Conservation (phyloP, 441 rosid species). For the Jatropha podagrica region DNA sequence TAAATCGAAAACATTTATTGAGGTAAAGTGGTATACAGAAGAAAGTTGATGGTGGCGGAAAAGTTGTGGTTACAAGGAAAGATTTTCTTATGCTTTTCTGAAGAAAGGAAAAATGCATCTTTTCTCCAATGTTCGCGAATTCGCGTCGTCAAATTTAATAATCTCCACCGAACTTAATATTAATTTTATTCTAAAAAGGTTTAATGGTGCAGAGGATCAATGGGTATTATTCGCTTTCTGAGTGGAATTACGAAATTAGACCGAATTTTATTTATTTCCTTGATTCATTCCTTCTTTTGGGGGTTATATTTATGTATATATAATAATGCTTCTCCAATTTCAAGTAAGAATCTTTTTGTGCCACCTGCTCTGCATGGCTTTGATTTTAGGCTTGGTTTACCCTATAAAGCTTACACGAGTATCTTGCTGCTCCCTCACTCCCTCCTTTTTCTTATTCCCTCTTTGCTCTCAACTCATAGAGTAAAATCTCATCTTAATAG, state of each 20-base stretch:
- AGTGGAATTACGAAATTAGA: not conserved
- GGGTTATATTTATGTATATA: too few species aligned
- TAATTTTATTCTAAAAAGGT: not conserved
- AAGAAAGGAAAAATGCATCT: too few species aligned
- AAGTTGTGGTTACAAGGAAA: not conserved
- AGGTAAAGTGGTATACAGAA: too few species aligned
- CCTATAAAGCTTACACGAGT: conserved; percentile 2
- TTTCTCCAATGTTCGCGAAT: not conserved
- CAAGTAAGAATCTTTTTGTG: too few species aligned
- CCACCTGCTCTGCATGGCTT: not conserved
- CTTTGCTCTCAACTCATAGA: not conserved
- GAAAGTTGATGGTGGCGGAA: not conserved
- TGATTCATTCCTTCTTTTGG: not conserved
- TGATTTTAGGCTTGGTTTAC: not conserved
- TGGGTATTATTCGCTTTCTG: not conserved
- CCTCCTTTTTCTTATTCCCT: not conserved
- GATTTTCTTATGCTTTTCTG: too few species aligned
- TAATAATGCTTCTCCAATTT: too few species aligned
- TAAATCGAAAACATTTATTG: not conserved
- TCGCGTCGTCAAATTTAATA: not conserved
- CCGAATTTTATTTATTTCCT: not conserved
- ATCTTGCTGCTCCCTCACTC: not conserved
- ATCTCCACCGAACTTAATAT: not conserved
- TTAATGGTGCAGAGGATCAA: not conserved
- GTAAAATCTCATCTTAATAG: not conserved